Percentiles rank a stretch among this genome's conserved stretches.
Conservation (phyloP, 192 early-diverging fungal genomes). For the Podila epicladia region DNA sequence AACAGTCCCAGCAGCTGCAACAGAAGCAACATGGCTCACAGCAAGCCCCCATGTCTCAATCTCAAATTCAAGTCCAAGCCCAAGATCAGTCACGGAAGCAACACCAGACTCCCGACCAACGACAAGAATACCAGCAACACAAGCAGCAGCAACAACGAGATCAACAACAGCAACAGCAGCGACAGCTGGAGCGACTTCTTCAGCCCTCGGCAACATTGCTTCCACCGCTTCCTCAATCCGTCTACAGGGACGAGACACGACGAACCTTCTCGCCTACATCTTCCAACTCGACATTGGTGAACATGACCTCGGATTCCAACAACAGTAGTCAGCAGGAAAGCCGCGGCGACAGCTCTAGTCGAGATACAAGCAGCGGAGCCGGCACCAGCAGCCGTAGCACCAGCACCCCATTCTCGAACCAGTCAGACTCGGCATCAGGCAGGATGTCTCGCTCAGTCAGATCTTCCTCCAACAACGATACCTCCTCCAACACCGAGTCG, state of each 20-base stretch:
- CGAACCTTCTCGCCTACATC: constrained; percentile 26
- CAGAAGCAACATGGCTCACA: constrained; percentile 6
- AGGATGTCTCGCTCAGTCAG: constrained; percentile 11
- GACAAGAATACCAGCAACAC: neutral
- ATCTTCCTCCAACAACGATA: constrained; percentile 17
- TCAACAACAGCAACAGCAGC: constrained; percentile 7
- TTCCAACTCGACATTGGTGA: constrained; percentile 36
- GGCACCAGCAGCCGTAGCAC: constrained; percentile 10
- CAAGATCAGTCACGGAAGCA: neutral
- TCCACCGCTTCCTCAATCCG: constrained; percentile 17
- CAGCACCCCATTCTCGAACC: constrained; percentile 10
- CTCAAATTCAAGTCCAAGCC: constrained; percentile 5
- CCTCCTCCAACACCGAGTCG: constrained; percentile 31
- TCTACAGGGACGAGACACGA: neutral
- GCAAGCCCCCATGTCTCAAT: neutral
- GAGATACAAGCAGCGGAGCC: constrained; percentile 12
- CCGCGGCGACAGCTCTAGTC: constrained; percentile 10
- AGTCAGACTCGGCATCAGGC: neutral
- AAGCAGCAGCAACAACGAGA: constrained; percentile 1
- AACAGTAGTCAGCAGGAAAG: neutral
- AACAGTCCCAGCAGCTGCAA: neutral
- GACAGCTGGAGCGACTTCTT: neutral
- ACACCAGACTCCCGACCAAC: neutral
- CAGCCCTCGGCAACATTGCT: constrained; percentile 17
- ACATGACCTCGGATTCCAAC: constrained; percentile 11